Conservation (phyloP, 129 eudicot genomes). For the Arctium lappa region DNA sequence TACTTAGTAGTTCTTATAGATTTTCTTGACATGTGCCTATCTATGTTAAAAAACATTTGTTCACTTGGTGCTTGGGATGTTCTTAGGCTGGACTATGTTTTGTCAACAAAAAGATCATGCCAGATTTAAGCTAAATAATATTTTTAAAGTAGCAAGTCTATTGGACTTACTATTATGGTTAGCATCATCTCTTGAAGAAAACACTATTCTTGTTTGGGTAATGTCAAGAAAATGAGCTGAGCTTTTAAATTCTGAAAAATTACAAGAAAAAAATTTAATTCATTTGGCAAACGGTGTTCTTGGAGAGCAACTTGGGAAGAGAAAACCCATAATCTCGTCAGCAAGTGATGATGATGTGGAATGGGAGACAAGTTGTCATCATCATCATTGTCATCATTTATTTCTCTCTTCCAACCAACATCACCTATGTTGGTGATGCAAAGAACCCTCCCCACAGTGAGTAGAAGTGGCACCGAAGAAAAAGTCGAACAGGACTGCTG, state of each 20-base stretch:
- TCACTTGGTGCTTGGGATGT: not conserved
- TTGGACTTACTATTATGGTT: not conserved
- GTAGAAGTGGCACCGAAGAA: not conserved
- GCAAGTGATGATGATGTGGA: not conserved
- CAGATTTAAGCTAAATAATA: not conserved
- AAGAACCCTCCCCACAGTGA: not conserved
- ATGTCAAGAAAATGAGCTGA: not conserved
- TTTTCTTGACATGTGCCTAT: not conserved
- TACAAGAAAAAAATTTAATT: not conserved
- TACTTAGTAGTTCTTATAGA: not conserved
- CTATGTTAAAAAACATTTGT: not conserved
- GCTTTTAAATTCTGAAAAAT: not conserved
- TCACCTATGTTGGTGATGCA: not conserved
- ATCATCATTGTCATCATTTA: not conserved
- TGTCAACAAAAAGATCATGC: not conserved
- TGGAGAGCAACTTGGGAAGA: not conserved
- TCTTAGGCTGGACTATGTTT: not conserved
- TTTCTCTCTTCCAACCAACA: not conserved
- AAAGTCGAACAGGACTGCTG: not conserved
- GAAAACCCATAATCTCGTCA: not conserved
- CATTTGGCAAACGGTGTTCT: not conserved
- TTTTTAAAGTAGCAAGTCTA: not conserved
- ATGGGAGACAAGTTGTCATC: not conserved
- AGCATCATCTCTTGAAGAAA: not conserved
- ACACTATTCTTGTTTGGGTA: not conserved